A percentile compares a stretch with the other conserved stretches of the same genome.
Conservation (phyloP, 495 filamentous ascomycete species). For the Recurvomyces mirabilis region DNA sequence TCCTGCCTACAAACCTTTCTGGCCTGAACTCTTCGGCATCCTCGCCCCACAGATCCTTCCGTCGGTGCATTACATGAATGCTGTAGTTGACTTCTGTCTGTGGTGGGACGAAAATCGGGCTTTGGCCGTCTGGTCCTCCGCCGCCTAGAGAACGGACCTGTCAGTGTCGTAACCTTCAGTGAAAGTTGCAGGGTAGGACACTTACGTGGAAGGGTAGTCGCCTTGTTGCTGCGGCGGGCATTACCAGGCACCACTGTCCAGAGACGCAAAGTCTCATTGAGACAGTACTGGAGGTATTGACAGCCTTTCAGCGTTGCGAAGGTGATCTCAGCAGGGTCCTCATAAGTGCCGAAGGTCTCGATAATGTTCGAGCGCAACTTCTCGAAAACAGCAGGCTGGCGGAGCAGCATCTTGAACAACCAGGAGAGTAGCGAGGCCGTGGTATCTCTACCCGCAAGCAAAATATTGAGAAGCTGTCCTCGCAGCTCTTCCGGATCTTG, state of each 20-base stretch:
- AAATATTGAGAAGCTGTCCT: slow-evolving; percentile 68
- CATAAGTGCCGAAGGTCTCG: slow-evolving; percentile 47
- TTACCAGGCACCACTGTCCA: slow-evolving; percentile 65
- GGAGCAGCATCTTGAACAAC: slow-evolving; percentile 61
- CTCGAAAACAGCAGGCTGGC: slow-evolving; percentile 56
- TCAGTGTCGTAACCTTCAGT: too few species aligned
- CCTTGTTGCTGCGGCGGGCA: slow-evolving; percentile 39
- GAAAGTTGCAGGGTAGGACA: too few species aligned
- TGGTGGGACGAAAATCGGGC: slow-evolving; percentile 37
- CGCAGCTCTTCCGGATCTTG: slow-evolving; percentile 60
- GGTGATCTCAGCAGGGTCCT: slow-evolving; percentile 56
- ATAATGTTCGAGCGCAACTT: slow-evolving; percentile 66
- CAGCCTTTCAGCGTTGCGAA: slow-evolving; percentile 51
- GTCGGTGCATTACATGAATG: slow-evolving; percentile 34
- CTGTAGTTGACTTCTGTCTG: slow-evolving; percentile 33
- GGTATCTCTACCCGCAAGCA: slow-evolving; percentile 45
- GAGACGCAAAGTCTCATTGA: slow-evolving; percentile 83
- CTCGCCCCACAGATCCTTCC: slow-evolving; percentile 28
- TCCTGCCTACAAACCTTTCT: slow-evolving; percentile 39
- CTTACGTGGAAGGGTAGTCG: slow-evolving; percentile 41
- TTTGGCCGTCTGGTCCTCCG: slow-evolving; percentile 39
- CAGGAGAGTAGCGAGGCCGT: slow-evolving; percentile 29
- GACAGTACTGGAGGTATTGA: slow-evolving; percentile 64
- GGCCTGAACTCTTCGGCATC: slow-evolving; percentile 28
- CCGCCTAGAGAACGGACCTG: too few species aligned